A percentile compares a stretch with the other conserved stretches of the same genome.
These are phyloP conservation scores for Aspergillus fumigatiaffinis DNA, from an alignment of 2,329 filamentous ascomycete genomes.

Conservation along the genomic window DNA sequence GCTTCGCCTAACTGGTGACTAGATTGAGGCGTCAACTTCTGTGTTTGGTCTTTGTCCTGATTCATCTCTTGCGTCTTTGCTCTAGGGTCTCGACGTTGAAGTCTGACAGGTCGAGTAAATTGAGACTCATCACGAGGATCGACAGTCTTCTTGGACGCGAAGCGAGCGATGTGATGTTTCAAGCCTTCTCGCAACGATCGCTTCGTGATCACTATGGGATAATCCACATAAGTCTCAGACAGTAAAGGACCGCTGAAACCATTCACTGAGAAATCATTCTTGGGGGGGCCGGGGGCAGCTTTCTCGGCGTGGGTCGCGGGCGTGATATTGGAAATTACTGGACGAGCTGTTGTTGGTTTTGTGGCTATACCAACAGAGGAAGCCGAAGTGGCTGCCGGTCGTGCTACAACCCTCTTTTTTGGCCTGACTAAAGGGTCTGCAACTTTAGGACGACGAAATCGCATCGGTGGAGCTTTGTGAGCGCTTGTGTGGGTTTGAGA, in stretches of 20 bases:
- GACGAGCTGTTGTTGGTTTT: constrained; percentile 23
- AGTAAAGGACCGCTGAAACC: constrained; percentile 42
- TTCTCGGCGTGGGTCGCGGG: constrained; percentile 18
- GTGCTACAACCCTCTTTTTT: constrained; percentile 44
- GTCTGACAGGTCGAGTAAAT: constrained; percentile 80
- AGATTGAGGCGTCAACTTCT: constrained; percentile 33
- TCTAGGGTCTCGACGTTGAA: constrained; percentile 84
- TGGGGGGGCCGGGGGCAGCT: constrained; percentile 15
- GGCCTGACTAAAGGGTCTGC: constrained; percentile 63
- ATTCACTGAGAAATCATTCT: constrained; percentile 34
- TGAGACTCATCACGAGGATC: constrained; percentile 72
- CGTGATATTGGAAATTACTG: constrained; percentile 13
- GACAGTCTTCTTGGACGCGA: constrained; percentile 61
- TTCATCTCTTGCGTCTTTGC: constrained; percentile 55
- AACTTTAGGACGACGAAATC: constrained; percentile 48
- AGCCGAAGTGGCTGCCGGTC: constrained; percentile 18
- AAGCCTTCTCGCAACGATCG: constrained; percentile 72
- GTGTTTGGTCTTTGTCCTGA: constrained; percentile 40
- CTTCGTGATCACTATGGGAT: constrained; percentile 78
- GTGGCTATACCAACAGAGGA: constrained; percentile 21
- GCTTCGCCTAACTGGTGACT: constrained; percentile 60
- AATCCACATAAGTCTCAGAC: constrained; percentile 48
- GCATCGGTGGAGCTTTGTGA: constrained; percentile 42
- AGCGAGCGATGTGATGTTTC: constrained; percentile 82
- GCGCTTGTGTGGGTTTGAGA: constrained; percentile 46